These are phyloP conservation scores for Lindgomyces ingoldianus DNA, from an alignment of 495 filamentous ascomycete species.

Conservation along the genomic window DNA sequence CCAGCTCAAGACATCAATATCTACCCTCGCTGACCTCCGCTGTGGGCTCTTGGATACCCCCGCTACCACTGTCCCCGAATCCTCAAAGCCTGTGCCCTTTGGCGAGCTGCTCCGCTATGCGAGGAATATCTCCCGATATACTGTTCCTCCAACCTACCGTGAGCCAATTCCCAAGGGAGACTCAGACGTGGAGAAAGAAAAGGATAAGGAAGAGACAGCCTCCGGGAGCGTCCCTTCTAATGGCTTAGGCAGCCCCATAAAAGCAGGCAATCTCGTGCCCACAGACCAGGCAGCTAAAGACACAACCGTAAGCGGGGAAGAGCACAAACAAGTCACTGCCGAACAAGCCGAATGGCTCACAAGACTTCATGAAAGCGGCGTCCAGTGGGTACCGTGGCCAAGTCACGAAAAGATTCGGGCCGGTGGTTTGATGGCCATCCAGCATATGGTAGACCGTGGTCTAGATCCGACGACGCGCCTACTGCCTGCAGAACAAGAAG, in stretches of 20 bases:
- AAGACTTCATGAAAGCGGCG: not conserved
- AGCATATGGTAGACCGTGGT: slow-evolving; percentile 9
- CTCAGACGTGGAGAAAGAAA: slow-evolving; percentile 26
- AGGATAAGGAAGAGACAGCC: slow-evolving; percentile 28
- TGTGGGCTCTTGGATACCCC: slow-evolving; percentile 63
- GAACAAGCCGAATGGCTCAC: slow-evolving; percentile 29
- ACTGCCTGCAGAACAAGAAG: not conserved
- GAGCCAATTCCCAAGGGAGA: slow-evolving; percentile 39
- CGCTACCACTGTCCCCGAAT: slow-evolving; percentile 52
- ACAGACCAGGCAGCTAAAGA: not conserved
- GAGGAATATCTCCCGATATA: slow-evolving; percentile 70
- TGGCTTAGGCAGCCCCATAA: slow-evolving; percentile 16
- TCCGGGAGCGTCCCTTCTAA: slow-evolving; percentile 12
- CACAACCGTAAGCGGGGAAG: not conserved
- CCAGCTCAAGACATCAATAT: slow-evolving; percentile 62
- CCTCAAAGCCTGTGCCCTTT: slow-evolving; percentile 54
- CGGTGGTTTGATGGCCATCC: slow-evolving; percentile 22
- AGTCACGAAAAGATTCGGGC: slow-evolving; percentile 18
- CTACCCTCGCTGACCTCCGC: slow-evolving; percentile 63
- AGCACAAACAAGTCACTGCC: slow-evolving; percentile 9
- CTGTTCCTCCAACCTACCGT: slow-evolving; percentile 65
- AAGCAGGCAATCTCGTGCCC: not conserved
- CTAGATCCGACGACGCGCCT: not conserved
- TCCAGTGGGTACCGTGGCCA: slow-evolving; percentile 23
- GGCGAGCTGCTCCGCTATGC: slow-evolving; percentile 71